Evolutionary conservation across 2,329 filamentous ascomycete species (phyloP), one percentile per base, ranked within the genome.

Genomic region (Trichophyton rubrum): DNA sequence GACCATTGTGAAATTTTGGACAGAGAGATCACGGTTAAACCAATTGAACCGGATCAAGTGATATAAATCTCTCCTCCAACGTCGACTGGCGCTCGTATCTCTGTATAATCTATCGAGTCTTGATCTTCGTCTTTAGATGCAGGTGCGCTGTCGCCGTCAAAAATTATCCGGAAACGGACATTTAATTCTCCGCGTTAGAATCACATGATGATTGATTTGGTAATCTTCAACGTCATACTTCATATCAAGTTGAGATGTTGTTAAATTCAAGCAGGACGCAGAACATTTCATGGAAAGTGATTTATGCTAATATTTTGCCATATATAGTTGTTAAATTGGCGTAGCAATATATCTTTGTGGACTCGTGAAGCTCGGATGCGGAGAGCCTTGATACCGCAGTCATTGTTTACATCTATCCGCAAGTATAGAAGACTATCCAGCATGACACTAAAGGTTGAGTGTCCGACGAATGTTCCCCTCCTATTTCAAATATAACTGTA

Each of bases 1-100:
- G 64, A 97, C 92, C 93, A 99, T 96, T 59, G 68, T 82, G 68
- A 64, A 30, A 61, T 59, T 15, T 13, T 35, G 51, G 27, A 55
- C 4, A 20, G 51, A 7, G 3, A 20, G n/a, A 9, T 33, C 51
- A 7, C 15, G 2, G 51, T 9, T 35, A 17, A 20, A 55, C 38
- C 51, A 24, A 51, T 51, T 27, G 22, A 11, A 5, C 22, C 24
- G 13, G 5, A 11, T 11, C 11, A 27, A 4, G 20, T 22, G 22
- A 51, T 51, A 51, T 51, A 51, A 13, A 6, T 5, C 22, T 22
- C 45, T 51, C 20, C n/a, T 17, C 15, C 27, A 55, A 17, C 20
- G 24, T 22, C 45, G 51, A 55, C 8, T 20, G 17, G n/a, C 6
- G 13, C 51, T 55, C 51, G 51, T 22, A 7, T 55, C 27, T 55